phyloP scores from a whole-genome alignment of 1,284 basidiomycete genomes.

The Tetrapyrgos nigripes region DNA sequence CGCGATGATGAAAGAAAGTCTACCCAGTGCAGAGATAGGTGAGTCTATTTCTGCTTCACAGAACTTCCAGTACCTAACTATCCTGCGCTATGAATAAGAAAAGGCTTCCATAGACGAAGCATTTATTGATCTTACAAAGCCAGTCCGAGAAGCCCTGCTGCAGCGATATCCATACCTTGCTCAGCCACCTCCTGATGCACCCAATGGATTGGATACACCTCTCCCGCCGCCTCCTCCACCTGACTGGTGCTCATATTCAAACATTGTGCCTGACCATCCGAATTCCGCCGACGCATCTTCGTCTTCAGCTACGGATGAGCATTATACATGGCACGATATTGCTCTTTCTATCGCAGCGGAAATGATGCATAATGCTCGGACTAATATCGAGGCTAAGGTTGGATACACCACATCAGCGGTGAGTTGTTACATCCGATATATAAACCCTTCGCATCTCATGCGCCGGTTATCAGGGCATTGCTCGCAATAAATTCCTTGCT shows the following conservation, averaged over 20 bases:
- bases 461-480: slow-evolving; percentile 71
- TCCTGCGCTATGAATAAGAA: slow-evolving; percentile 53
- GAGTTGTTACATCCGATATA: slow-evolving; percentile 31
- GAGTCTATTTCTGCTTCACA: slow-evolving; percentile 20
- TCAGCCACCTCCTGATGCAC: slow-evolving; percentile 69
- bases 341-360: slow-evolving; percentile 91
- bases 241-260: slow-evolving; percentile 73
- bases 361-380: slow-evolving; percentile 81
- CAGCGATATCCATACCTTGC: slow-evolving; percentile 80
- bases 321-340: slow-evolving; percentile 87
- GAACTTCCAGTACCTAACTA: not conserved
- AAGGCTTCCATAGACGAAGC: slow-evolving; percentile 87
- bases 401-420: slow-evolving; percentile 97
- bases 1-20: slow-evolving; percentile 81
- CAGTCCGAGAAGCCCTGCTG: slow-evolving; percentile 77
- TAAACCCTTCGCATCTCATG: not conserved
- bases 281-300: slow-evolving; percentile 3
- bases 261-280: slow-evolving; percentile 70
- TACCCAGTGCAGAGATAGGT: slow-evolving; percentile 79
- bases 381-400: slow-evolving; percentile 73
- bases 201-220: slow-evolving; percentile 78
- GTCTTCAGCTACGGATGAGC: slow-evolving; percentile 25
- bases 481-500: slow-evolving; percentile 92
- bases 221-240: slow-evolving; percentile 80
- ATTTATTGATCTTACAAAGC: slow-evolving; percentile 88